A percentile compares a stretch with the other conserved stretches of the same genome.
Evolutionary conservation across 2,329 filamentous ascomycete species (phyloP).

Genomic region (Mycogone perniciosa): DNA sequence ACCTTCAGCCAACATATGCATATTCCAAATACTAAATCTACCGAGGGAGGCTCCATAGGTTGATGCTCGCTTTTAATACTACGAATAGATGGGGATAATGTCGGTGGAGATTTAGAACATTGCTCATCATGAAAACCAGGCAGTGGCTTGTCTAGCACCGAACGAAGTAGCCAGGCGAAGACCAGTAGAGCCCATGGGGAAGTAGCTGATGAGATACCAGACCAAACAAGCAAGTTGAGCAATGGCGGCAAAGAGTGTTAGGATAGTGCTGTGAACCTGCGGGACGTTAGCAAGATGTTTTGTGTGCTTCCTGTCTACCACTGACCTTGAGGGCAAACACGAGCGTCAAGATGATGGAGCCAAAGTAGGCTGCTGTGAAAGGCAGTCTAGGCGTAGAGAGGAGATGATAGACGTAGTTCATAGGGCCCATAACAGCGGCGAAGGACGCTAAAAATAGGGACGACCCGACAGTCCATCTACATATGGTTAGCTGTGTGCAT

Average conservation of each 20-base stretch:
- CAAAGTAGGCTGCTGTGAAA: slow-evolving; percentile 92
- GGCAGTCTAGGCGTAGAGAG: slow-evolving; percentile 78
- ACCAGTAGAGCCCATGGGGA: slow-evolving; percentile 90
- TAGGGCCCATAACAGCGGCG: slow-evolving; percentile 88
- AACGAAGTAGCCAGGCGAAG: slow-evolving; percentile 81
- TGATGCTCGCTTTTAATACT: neutral
- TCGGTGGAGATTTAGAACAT: neutral
- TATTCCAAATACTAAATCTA: neutral
- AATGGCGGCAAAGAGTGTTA: slow-evolving; percentile 79
- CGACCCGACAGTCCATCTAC: slow-evolving; percentile 91
- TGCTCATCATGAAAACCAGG: slow-evolving; percentile 76
- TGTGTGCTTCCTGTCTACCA: slow-evolving; percentile 22
- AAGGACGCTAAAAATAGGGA: slow-evolving; percentile 85
- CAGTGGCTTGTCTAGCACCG: slow-evolving; percentile 73
- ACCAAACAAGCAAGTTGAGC: slow-evolving; percentile 75
- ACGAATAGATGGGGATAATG: neutral
- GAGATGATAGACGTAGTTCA: slow-evolving; percentile 76
- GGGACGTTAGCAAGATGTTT: slow-evolving; percentile 3
- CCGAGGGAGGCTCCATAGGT: neutral
- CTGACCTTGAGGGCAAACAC: slow-evolving; percentile 90
- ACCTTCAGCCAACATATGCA: no score
- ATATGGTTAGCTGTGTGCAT: slow-evolving; percentile 21
- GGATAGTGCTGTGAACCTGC: slow-evolving; percentile 74
- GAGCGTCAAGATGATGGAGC: slow-evolving; percentile 80
- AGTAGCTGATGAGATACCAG: slow-evolving; percentile 97